These are phyloP conservation scores for Cyclotella atomus DNA, from an alignment of 108 stramenopile genomes.

Conservation along the genomic window DNA sequence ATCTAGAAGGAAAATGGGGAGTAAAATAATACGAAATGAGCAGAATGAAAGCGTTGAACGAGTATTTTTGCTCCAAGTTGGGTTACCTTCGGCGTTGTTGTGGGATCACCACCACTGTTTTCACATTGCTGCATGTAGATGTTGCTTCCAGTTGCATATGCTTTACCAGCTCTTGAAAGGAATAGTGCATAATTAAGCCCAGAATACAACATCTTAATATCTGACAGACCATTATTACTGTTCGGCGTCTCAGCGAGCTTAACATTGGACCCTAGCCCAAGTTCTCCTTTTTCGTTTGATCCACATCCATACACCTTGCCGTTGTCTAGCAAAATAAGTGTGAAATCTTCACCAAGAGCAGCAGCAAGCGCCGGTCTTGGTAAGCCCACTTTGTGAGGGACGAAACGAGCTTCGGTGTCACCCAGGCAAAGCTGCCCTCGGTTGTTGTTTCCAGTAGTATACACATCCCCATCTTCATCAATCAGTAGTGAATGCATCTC, in stretches of 20 bases:
- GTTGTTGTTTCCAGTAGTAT: constrained; percentile 21
- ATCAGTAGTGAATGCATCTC: constrained; percentile 36
- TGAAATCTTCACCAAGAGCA: constrained; percentile 35
- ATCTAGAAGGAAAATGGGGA: background rate
- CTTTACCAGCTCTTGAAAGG: constrained; percentile 10
- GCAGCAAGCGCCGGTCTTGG: constrained; percentile 25
- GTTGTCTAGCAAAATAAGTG: constrained; percentile 28
- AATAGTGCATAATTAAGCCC: constrained; percentile 42
- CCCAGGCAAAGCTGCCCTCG: constrained; percentile 31
- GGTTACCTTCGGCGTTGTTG: constrained; percentile 8
- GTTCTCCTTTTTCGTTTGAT: constrained; percentile 43
- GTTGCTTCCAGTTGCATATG: constrained; percentile 42
- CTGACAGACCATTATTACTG: constrained; percentile 20
- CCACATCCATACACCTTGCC: constrained; percentile 42
- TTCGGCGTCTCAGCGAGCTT: constrained; percentile 3
- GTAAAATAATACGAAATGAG: background rate
- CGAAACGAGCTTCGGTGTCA: constrained; percentile 1
- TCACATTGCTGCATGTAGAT: constrained; percentile 52
- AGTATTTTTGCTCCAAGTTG: background rate
- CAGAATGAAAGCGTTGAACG: no score
- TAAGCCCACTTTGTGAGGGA: constrained; percentile 10
- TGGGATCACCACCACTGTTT: constrained; percentile 33
- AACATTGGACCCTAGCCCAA: constrained; percentile 39
- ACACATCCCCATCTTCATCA: constrained; percentile 26
- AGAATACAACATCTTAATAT: constrained; percentile 27